Evolutionary conservation across 2,329 filamentous ascomycete genomes (phyloP), one percentile per base, ranked within the genome.

Genomic region (Xylaria multiplex): DNA sequence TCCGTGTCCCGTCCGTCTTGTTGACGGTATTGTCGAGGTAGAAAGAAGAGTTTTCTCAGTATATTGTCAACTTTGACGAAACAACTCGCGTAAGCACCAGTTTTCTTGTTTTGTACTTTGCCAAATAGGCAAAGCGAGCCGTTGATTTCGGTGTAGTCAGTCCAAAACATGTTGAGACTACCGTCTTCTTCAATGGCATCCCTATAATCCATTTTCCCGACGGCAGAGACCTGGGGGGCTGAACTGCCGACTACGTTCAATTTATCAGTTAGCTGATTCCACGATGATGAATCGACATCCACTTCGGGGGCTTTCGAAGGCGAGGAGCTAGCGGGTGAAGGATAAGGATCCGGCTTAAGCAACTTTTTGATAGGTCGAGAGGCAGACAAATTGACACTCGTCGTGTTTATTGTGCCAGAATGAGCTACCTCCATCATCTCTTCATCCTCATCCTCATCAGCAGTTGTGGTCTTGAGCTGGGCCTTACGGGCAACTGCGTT

Each of bases 41-140:
- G 83, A 76, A 99, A 99, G 79, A 90, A 99, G 0, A 99, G 85
- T 76, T 97, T 98, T 66, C 96, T 88, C 60, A 97, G 79, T 66
- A 99, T 92, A 72, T 97, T 97, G 82, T 99, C 94, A 22, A 99
- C 84, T 79, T 98, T 98, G 78, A 97, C 87, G 74, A 99, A 98
- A 74, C 93, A 96, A 80, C 96, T 99, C 66, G 93, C 91, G 76
- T 92, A 94, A 49, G 84, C 83, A 58, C 87, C 89, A 1, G 88
- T 92, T 73, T 89, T 91, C 79, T 94, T 97, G 81, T 97, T 93
- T 73, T 93, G 89, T 27, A 97, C 95, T 77, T 99, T 99, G 69
- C 96, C 96, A 76, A 99, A 98, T 11, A 99, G 85, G 77, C 93
- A 98, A 9, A 99, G 83, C 72, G 90, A 96, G 65, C 95, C 95